phyloP scores from a whole-genome alignment of 306 rosid species.

The Cucurbita ficifolia region DNA sequence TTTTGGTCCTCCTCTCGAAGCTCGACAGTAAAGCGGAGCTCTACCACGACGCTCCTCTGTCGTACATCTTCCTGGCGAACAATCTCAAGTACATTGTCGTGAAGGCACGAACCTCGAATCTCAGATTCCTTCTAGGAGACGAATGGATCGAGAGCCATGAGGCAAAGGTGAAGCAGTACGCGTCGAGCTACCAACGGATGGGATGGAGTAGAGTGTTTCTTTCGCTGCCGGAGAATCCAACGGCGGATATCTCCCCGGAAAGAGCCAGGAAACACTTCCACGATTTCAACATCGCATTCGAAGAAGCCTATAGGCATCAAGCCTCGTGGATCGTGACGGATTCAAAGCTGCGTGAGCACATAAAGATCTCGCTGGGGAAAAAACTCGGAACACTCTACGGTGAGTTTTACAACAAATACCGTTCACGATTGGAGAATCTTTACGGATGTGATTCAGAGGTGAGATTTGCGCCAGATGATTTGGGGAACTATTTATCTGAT shows the following conservation, averaged over 20 bases:
- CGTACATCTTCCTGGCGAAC: slow-evolving; percentile 82
- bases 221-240: slow-evolving; percentile 40
- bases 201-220: slow-evolving; percentile 56
- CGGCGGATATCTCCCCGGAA: slow-evolving; percentile 36
- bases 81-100: slow-evolving; percentile 70
- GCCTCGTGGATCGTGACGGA: slow-evolving; percentile 52
- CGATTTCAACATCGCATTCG: slow-evolving; percentile 29
- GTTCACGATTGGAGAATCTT: slow-evolving; percentile 10
- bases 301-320: slow-evolving; percentile 36
- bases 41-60: slow-evolving; percentile 56
- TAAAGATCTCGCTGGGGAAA: slow-evolving; percentile 27
- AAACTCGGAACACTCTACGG: slow-evolving; percentile 25
- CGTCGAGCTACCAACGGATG: slow-evolving; percentile 48
- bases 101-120: slow-evolving; percentile 42
- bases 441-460: slow-evolving; percentile 18
- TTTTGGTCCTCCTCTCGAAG: slow-evolving; percentile 63
- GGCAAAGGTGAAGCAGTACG: slow-evolving; percentile 52
- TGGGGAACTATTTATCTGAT: slow-evolving; percentile 35
- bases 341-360: slow-evolving; percentile 40
- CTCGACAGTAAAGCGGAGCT: slow-evolving; percentile 56
- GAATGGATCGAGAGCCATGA: slow-evolving; percentile 53
- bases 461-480: slow-evolving; percentile 34
- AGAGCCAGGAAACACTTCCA: slow-evolving; percentile 18
- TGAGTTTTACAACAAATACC: slow-evolving; percentile 18
- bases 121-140: slow-evolving; percentile 38